Evolutionary conservation across 139 green algal genomes (phyloP).

Genomic region (Pleodorina starrii): DNA sequence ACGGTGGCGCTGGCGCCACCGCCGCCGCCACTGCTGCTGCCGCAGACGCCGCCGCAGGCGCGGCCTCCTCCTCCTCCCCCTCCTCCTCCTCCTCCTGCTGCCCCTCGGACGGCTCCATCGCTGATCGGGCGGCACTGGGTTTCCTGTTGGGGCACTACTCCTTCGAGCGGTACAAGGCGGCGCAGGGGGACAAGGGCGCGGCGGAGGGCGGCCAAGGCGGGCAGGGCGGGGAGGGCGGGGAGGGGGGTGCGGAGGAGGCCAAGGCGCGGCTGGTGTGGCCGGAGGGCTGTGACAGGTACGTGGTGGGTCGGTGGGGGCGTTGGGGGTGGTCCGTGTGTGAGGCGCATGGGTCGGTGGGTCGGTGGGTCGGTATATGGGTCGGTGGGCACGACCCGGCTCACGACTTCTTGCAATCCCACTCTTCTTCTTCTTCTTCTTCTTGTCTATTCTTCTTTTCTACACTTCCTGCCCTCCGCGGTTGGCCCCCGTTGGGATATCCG

Average conservation of each 20-base stretch:
- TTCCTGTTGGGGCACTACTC: slow-evolving; percentile 58
- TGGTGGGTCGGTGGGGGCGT: not conserved
- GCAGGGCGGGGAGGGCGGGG: not conserved
- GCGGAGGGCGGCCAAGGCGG: not conserved
- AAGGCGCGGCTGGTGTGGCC: slow-evolving; percentile 61
- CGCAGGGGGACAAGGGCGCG: slow-evolving; percentile 20
- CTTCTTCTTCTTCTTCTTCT: no score
- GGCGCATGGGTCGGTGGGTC: no score
- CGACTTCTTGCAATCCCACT: no score
- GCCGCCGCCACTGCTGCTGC: not conserved
- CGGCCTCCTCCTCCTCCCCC: no score
- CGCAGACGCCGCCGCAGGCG: not conserved
- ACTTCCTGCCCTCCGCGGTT: no score
- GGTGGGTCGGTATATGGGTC: no score
- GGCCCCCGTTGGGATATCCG: no score
- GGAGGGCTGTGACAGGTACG: slow-evolving; percentile 42
- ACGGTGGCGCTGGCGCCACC: no score
- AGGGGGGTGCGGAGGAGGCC: not conserved
- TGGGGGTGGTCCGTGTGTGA: not conserved
- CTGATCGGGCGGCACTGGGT: slow-evolving; percentile 8
- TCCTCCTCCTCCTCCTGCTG: no score
- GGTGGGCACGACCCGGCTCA: no score
- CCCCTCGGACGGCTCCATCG: no score
- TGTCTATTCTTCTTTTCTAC: no score
- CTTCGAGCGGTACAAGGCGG: slow-evolving; percentile 65